phyloP scores from a whole-genome alignment of 495 filamentous ascomycete species.

The Penicillium taxi region DNA sequence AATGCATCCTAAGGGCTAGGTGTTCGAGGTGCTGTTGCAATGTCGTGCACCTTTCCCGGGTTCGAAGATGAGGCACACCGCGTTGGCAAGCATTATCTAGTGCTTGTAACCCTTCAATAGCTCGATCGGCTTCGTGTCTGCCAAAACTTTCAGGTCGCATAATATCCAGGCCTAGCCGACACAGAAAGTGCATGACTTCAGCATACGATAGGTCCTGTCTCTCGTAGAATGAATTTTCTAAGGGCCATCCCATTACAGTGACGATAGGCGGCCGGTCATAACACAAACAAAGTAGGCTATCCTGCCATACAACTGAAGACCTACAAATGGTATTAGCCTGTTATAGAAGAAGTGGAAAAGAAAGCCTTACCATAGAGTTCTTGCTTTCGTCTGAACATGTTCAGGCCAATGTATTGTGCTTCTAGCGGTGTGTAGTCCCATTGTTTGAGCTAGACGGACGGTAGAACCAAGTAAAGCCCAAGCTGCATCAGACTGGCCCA shows the following conservation, averaged over 20 bases:
- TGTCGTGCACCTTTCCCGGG: slow-evolving; percentile 18
- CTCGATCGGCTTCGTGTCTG: slow-evolving; percentile 5
- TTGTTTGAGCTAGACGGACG: slow-evolving; percentile 38
- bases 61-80: slow-evolving; percentile 15
- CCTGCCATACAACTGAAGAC: slow-evolving; percentile 31
- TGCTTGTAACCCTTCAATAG: slow-evolving; percentile 15
- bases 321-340: too few species aligned
- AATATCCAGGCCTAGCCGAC: slow-evolving; percentile 21
- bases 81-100: slow-evolving; percentile 19
- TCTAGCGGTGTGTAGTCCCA: slow-evolving; percentile 31
- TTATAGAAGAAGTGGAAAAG: too few species aligned
- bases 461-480: slow-evolving; percentile 41
- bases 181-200: slow-evolving; percentile 26
- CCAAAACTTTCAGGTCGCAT: slow-evolving; percentile 9
- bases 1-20: slow-evolving; percentile 30
- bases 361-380: slow-evolving; percentile 21
- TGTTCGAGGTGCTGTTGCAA: slow-evolving; percentile 31
- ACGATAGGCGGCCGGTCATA: slow-evolving; percentile 30
- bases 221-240: slow-evolving; percentile 4
- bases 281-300: slow-evolving; percentile 29
- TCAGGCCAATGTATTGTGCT: slow-evolving; percentile 22
- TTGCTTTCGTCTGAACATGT: slow-evolving; percentile 17
- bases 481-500: slow-evolving; percentile 42
- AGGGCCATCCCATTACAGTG: slow-evolving; percentile 19
- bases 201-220: slow-evolving; percentile 17